Conservation (phyloP, 306 rosid species). For the Rosa persica region DNA sequence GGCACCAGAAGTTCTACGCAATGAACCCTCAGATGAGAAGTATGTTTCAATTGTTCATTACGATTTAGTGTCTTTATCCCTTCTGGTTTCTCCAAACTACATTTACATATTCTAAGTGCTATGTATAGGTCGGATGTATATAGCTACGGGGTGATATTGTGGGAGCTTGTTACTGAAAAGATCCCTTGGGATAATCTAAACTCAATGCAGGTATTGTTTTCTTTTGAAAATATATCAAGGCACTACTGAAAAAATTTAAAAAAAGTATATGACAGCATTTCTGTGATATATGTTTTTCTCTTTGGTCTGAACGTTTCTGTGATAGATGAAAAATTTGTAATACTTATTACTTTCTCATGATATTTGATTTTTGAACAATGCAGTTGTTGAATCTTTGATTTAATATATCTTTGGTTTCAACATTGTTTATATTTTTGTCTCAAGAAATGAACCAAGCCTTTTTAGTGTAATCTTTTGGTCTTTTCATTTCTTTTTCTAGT, state of each 20-base stretch:
- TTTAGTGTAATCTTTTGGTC: neutral
- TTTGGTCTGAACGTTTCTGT: neutral
- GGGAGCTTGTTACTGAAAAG: slow-evolving; percentile 98
- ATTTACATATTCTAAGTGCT: slow-evolving; percentile 16
- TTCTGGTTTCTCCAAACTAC: slow-evolving; percentile 12
- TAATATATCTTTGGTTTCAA: neutral
- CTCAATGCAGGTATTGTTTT: slow-evolving; percentile 90
- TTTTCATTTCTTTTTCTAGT: neutral
- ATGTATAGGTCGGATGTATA: slow-evolving; percentile 87
- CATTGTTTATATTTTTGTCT: neutral
- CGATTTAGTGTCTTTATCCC: slow-evolving; percentile 1
- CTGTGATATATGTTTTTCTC: neutral
- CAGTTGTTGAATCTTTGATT: neutral
- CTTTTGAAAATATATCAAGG: slow-evolving; percentile 22
- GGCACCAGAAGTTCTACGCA: slow-evolving; percentile 99
- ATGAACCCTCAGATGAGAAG: slow-evolving; percentile 97
- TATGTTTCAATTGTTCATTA: slow-evolving; percentile 38
- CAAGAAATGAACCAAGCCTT: neutral
- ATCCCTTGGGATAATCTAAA: slow-evolving; percentile 98
- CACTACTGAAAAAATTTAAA: neutral
- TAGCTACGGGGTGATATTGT: slow-evolving; percentile 94
- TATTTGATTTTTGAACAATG: neutral
- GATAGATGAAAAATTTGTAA: neutral
- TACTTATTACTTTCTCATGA: neutral
- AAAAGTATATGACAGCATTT: slow-evolving; percentile 7